Evolutionary conservation across 2,329 filamentous ascomycete genomes (phyloP).

Genomic region (Tolypocladium amazonense): DNA sequence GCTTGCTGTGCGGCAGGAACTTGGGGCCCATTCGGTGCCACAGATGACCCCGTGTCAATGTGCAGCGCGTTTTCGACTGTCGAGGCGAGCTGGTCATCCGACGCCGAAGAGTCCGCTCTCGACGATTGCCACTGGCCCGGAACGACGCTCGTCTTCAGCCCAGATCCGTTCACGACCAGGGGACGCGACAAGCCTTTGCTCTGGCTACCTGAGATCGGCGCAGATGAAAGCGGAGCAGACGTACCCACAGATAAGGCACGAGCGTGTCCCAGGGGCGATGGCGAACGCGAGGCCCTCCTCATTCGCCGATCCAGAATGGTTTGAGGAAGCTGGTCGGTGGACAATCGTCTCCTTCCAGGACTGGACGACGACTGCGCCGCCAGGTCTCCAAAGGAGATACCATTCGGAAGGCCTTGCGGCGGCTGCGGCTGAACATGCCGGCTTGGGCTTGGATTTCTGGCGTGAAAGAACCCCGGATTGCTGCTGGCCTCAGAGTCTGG

Average conservation of each 20-base stretch:
- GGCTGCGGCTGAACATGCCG: constrained; percentile 10
- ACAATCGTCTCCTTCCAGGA: constrained; percentile 34
- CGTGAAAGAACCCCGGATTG: constrained; percentile 13
- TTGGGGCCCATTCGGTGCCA: not conserved
- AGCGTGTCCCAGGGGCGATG: constrained; percentile 42
- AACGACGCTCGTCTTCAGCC: constrained; percentile 20
- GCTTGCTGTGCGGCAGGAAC: not conserved
- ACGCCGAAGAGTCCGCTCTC: constrained; percentile 6
- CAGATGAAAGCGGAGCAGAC: constrained; percentile 24
- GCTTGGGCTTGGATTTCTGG: constrained; percentile 15
- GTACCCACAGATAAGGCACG: constrained; percentile 31
- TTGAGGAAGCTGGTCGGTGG: constrained; percentile 43
- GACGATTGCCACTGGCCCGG: constrained; percentile 10
- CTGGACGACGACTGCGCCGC: constrained; percentile 19
- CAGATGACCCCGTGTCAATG: constrained; percentile 9
- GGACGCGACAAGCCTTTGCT: constrained; percentile 30
- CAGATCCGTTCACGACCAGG: constrained; percentile 42
- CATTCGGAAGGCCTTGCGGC: constrained; percentile 20
- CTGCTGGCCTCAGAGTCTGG: constrained; percentile 37
- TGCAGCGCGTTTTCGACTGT: constrained; percentile 17
- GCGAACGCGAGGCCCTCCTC: constrained; percentile 42
- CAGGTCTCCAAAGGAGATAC: constrained; percentile 38
- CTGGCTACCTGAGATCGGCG: constrained; percentile 24
- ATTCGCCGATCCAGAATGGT: constrained; percentile 42
- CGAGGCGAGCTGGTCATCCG: constrained; percentile 11